Conservation (phyloP, 164 flowering plant genomes). For the Dillenia turbinata region DNA sequence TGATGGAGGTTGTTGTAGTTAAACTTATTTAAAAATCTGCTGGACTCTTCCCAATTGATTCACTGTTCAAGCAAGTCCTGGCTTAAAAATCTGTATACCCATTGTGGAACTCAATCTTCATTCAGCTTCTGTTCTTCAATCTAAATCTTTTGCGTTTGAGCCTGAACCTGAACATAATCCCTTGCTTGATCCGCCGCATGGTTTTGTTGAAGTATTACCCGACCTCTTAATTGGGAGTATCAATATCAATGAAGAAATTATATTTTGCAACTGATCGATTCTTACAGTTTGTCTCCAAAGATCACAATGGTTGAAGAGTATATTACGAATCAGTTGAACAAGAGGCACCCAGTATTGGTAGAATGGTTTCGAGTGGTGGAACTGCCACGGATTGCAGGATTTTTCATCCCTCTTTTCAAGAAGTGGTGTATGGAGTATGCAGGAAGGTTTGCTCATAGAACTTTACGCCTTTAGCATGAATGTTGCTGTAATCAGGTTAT, state of each 20-base stretch:
- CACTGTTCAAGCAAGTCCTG: no score
- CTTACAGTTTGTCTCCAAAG: slow-evolving; percentile 43
- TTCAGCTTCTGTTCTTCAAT: no score
- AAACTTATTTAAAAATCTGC: no score
- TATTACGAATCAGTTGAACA: slow-evolving; percentile 40
- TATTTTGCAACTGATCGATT: not conserved
- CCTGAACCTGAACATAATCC: no score
- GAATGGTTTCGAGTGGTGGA: slow-evolving; percentile 51
- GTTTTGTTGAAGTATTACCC: no score
- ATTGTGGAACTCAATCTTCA: no score
- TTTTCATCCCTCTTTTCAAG: slow-evolving; percentile 38
- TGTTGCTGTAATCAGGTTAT: not conserved
- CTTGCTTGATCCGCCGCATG: no score
- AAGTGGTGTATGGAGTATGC: slow-evolving; percentile 46
- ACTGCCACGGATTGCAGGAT: slow-evolving; percentile 42
- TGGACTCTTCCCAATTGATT: no score
- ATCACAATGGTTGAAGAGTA: slow-evolving; percentile 25
- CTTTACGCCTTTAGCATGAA: not conserved
- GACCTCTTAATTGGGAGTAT: no score
- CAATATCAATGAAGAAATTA: no score
- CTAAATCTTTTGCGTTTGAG: no score
- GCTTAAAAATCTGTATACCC: no score
- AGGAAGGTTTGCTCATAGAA: slow-evolving; percentile 35
- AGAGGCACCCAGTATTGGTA: slow-evolving; percentile 32
- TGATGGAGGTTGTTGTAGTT: not conserved